Evolutionary conservation across 148 eudicot species (phyloP).

Genomic region (Chenopodium quinoa): DNA sequence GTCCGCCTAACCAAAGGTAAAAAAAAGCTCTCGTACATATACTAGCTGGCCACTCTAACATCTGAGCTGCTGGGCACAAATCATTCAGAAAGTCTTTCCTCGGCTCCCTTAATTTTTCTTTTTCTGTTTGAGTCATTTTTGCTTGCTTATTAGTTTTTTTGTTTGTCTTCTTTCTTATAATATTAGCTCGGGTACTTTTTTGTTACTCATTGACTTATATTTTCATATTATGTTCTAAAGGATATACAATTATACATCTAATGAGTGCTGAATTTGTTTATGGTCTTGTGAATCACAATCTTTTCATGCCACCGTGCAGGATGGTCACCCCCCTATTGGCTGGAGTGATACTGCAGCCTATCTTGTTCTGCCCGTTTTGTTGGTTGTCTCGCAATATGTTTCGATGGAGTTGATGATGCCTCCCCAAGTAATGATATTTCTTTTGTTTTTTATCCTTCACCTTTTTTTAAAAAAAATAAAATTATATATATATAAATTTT

Average conservation of each 20-base stretch:
- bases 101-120: background rate
- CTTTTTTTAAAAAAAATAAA: background rate
- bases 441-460: conserved; percentile 1
- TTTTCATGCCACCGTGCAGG: conserved; percentile 45
- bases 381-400: conserved; percentile 82
- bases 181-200: background rate
- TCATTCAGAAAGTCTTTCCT: background rate
- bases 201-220: background rate
- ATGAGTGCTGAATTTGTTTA: background rate
- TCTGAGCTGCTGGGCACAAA: background rate
- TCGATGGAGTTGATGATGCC: conserved; percentile 99
- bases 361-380: conserved; percentile 92
- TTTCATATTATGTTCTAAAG: background rate
- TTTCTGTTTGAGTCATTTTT: background rate
- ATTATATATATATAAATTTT: no score
- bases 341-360: conserved; percentile 92
- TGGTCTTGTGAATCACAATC: conserved; percentile 5
- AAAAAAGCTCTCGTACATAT: background rate
- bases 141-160: background rate
- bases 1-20: no score
- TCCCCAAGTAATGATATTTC: conserved; percentile 61
- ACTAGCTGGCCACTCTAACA: background rate
- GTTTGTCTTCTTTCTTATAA: background rate
- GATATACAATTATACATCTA: background rate
- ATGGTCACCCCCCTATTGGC: conserved; percentile 97